Evolutionary conservation across 768 basidiomycete genomes (phyloP), one percentile per base, ranked within the genome.

Genomic region (Favolaschia claudopus): DNA sequence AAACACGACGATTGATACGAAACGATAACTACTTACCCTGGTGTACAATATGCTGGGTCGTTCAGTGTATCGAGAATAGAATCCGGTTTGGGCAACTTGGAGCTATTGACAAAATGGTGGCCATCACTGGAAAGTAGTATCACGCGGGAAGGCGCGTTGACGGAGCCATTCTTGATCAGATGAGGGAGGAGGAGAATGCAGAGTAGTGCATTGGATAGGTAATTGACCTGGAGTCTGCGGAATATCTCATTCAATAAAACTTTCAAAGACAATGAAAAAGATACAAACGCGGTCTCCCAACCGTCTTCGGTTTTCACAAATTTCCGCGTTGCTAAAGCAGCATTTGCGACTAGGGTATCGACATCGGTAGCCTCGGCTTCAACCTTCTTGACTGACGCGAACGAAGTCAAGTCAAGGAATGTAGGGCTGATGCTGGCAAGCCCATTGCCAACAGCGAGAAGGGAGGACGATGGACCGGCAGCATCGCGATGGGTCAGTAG

Each of bases 261-360:
- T 4, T 5, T 56, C 13, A 66, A 22, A 2, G 2, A 33, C n/a
- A 36, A 36, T 37, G 15, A 47, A 25, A n/a, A 58, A 25, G 38
- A 24, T 42, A n/a, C 76, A 28, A 31, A 78, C 77, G 64, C 70
- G 29, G 64, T 67, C 65, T 78, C 77, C 69, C 72, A 78, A 31
- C 75, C 77, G 42, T 77, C 77, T 29, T 50, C 42, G 3, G 76
- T 77, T 58, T 61, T 66, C 7, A 19, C 12, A 27, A 70, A 74
- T 3, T 47, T 65, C 42, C 54, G 15, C 1, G 54, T 55, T 6
- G 37, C 45, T 29, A 47, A 29, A 15, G 45, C 45, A 5, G 45
- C 54, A 22, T 55, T 55, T 17, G 15, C 54, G 28, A 55, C 54
- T 4, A 46, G 33, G 13, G 54, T 55, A n/a, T 55, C 54, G 20